phyloP scores from a whole-genome alignment of 2,329 filamentous ascomycete species.

The Fusarium napiforme region DNA sequence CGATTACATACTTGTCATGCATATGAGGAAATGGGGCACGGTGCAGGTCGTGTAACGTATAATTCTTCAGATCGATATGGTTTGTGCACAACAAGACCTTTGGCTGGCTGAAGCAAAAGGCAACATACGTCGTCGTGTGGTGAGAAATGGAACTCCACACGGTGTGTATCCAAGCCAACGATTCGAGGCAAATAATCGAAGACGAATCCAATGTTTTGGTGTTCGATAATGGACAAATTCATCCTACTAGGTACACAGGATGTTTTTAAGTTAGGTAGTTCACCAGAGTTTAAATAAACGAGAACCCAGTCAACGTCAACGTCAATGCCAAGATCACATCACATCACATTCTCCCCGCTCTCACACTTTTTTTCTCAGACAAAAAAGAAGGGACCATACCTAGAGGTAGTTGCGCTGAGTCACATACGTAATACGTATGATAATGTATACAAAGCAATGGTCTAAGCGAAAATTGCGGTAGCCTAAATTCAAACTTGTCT shows the following conservation, averaged over 20 bases:
- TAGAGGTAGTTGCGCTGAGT: not conserved
- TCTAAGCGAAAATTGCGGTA: not conserved
- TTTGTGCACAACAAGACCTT: not conserved
- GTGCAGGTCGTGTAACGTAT: not conserved
- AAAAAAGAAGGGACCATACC: not conserved
- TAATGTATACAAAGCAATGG: not conserved
- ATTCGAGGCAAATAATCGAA: not conserved
- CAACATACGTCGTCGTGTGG: not conserved
- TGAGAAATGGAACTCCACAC: not conserved
- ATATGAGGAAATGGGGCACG: not conserved
- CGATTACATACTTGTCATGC: not conserved
- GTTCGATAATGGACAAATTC: not conserved
- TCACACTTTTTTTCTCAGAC: not conserved
- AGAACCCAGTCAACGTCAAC: not conserved
- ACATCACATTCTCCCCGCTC: not conserved
- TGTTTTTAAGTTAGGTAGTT: not conserved
- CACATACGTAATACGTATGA: not conserved
- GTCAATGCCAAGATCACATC: slow-evolving; percentile 1
- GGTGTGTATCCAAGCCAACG: not conserved
- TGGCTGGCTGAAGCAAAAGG: not conserved
- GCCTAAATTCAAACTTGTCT: not conserved
- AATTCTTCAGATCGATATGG: not conserved
- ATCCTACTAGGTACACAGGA: not conserved
- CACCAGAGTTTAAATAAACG: not conserved
- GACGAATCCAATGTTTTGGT: not conserved